These are phyloP conservation scores for Monosporascus cannonballus DNA, from an alignment of 2,329 filamentous ascomycete species.

Conservation along the genomic window DNA sequence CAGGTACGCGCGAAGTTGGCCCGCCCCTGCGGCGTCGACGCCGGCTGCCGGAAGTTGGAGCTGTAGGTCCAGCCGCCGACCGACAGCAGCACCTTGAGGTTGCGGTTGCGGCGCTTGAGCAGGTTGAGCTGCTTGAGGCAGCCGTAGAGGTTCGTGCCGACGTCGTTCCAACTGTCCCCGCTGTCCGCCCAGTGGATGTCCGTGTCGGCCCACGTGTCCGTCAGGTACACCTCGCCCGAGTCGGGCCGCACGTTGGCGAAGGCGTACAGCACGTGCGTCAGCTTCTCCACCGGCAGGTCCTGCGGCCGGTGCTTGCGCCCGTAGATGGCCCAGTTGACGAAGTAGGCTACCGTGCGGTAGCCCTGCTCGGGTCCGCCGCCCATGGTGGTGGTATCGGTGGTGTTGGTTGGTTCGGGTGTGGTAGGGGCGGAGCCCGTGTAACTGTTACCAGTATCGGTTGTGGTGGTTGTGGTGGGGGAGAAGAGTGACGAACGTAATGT, in stretches of 20 bases:
- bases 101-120: conserved; percentile 72
- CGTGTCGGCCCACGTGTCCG: conserved; percentile 58
- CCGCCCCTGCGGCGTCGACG: conserved; percentile 64
- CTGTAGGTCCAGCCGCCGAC: conserved; percentile 94
- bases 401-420: conserved; percentile 1
- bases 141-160: conserved; percentile 77
- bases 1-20: conserved; percentile 66
- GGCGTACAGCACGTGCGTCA: conserved; percentile 85
- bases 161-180: conserved; percentile 63
- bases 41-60: conserved; percentile 71
- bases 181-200: conserved; percentile 62
- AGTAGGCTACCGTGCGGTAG: conserved; percentile 66
- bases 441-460: background rate
- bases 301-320: conserved; percentile 79
- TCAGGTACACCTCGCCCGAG: conserved; percentile 71
- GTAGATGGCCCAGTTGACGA: conserved; percentile 82
- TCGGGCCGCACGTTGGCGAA: conserved; percentile 83
- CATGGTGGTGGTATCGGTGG: conserved; percentile 25
- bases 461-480: background rate
- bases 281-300: conserved; percentile 70
- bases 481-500: background rate
- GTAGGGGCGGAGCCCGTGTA: background rate
- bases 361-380: conserved; percentile 39
- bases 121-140: conserved; percentile 85
- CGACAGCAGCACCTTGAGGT: conserved; percentile 78